A percentile compares a stretch with the other conserved stretches of the same genome.
phyloP scores from a whole-genome alignment of 1,284 basidiomycete genomes.

The Irpex lacteus region DNA sequence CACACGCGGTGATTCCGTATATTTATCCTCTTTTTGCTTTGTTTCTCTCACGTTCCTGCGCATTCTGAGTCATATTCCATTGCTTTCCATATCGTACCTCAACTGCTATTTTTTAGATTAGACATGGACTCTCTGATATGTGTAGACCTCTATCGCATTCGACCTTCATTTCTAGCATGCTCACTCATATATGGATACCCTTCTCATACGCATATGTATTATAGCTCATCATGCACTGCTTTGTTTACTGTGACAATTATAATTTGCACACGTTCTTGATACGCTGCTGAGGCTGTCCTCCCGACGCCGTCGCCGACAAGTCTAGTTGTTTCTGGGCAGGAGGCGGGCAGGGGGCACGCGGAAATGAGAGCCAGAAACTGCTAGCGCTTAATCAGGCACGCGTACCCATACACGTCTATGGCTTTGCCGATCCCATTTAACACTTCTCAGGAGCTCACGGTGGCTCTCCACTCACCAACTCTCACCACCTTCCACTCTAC shows the following conservation, averaged over 20 bases:
- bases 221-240: background rate
- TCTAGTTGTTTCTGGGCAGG: background rate
- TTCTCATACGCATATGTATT: background rate
- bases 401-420: background rate
- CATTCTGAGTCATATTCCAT: background rate
- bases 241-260: background rate
- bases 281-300: background rate
- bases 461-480: background rate
- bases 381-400: background rate
- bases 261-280: background rate
- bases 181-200: background rate
- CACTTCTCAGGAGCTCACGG: background rate
- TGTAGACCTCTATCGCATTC: background rate
- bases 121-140: background rate
- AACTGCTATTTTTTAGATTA: constrained; percentile 2
- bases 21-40: background rate
- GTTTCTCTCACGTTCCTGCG: background rate
- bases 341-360: background rate
- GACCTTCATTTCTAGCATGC: background rate
- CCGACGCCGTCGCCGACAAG: background rate
- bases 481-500: background rate
- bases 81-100: background rate
- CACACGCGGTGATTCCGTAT: background rate
- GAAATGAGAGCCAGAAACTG: background rate
- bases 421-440: background rate